Percentiles rank a stretch among this genome's conserved stretches.
Evolutionary conservation across 169 alveolate species (phyloP).

Genomic region (Plasmodium adleri): DNA sequence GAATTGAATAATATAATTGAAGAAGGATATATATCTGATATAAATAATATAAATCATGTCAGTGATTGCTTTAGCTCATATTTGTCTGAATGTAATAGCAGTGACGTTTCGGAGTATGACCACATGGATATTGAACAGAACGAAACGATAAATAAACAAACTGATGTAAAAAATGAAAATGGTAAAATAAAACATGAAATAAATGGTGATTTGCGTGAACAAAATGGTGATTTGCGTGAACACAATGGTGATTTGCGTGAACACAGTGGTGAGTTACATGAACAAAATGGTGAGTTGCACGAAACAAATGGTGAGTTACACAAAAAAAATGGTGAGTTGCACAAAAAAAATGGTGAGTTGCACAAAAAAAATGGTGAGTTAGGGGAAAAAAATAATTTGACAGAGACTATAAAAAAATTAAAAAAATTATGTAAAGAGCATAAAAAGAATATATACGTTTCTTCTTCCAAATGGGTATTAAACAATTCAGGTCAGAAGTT

Average conservation of each 20-base stretch:
- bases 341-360: too few relatives aligned
- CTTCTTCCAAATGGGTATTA: slow-evolving; percentile 56
- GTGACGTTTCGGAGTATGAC: slow-evolving; percentile 43
- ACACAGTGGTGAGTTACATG: neutral
- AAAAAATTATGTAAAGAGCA: slow-evolving; percentile 41
- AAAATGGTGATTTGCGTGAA: neutral
- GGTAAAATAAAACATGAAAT: neutral
- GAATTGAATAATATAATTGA: slow-evolving; percentile 19
- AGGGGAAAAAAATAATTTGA: neutral
- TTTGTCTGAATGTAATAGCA: slow-evolving; percentile 51
- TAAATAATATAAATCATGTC: slow-evolving; percentile 37
- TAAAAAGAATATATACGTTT: slow-evolving; percentile 23
- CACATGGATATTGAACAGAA: neutral
- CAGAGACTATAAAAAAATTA: slow-evolving; percentile 6
- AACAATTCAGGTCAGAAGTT: slow-evolving; percentile 52
- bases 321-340: neutral
- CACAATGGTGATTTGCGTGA: neutral
- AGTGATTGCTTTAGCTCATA: slow-evolving; percentile 39
- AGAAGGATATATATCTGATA: slow-evolving; percentile 40
- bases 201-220: neutral
- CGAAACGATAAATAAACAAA: neutral
- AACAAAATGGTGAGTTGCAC: neutral
- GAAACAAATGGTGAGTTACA: neutral
- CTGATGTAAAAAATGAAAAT: too few relatives aligned
- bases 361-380: neutral